Base-by-base conservation (phyloP, 148 eudicot genomes). In the Silene latifolia region DNA sequence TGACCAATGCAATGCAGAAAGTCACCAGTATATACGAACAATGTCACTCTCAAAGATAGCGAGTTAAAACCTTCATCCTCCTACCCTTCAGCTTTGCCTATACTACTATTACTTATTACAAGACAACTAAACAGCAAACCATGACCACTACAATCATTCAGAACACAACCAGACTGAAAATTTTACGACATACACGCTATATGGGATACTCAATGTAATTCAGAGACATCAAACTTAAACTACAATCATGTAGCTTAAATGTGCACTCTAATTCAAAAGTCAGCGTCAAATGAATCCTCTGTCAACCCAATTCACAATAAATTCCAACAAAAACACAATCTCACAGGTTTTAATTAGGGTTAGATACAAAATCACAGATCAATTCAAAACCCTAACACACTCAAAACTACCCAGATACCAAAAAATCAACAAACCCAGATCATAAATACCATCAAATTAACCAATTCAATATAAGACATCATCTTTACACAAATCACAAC, bases 381-480 rank as follows among this genome's bases (percentile, higher is more conserved):
- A 60, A 60, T 7, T 21, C 7, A 60, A 60, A 60, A 7, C 63
- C 25, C 9, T 11, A 24, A 32, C 35, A 32, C 35, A 32, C 35
- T 32, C 35, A 32, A 32, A 25, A 62, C n/a, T 12, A 7, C 25
- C 13, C 54, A 39, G 63, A 61, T 32, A 63, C 18, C 65, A 48
- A 25, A 21, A 25, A 63, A 60, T 21, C 25, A 21, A 71, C 35
- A 80, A 80, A 58, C 69, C 82, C 69, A 71, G 58, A 80, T 66
- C 76, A 23, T n/a, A 72, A 25, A 10, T 57, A 51, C 17, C 17
- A 3, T 15, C 56, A 51, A 51, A 51, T 1, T 1, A 51, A 13
- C 56, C 56, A 51, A 51, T 51, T 2, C 56, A 51, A 13, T 0
- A 10, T 17, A 71, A 71, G 46, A 57, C 54, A 27, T 9, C 15